phyloP scores from a whole-genome alignment of 2,329 filamentous ascomycete species.

The Colletotrichum trifolii region DNA sequence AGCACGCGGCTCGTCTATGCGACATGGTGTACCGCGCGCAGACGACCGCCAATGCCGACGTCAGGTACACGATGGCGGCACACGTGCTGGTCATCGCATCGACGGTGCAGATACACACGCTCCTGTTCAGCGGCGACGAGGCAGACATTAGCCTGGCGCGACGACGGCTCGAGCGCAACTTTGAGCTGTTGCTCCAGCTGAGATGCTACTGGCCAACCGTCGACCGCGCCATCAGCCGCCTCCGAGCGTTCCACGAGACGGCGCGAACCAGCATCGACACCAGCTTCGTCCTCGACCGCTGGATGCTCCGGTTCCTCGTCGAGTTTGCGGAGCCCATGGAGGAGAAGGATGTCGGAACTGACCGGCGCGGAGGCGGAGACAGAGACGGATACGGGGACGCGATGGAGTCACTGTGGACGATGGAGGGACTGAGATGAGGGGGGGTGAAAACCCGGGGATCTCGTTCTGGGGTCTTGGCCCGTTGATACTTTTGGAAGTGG shows the following conservation, averaged over 20 bases:
- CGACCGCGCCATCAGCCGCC: conserved; percentile 50
- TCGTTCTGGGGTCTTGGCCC: conserved; percentile 30
- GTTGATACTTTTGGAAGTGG: not conserved
- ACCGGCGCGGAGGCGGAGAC: conserved; percentile 33
- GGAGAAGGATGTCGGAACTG: conserved; percentile 39
- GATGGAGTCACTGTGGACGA: conserved; percentile 38
- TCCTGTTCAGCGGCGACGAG: conserved; percentile 53
- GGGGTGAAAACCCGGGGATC: conserved; percentile 23
- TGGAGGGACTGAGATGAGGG: conserved; percentile 27
- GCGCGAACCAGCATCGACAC: conserved; percentile 50
- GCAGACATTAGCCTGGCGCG: conserved; percentile 48
- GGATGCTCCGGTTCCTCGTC: conserved; percentile 53
- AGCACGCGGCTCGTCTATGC: conserved; percentile 51
- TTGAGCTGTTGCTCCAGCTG: conserved; percentile 53
- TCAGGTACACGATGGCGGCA: conserved; percentile 56
- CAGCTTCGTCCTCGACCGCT: conserved; percentile 53
- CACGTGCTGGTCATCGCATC: conserved; percentile 59
- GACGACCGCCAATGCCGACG: conserved; percentile 49
- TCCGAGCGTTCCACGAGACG: conserved; percentile 54
- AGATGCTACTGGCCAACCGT: conserved; percentile 54
- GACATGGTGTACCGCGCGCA: conserved; percentile 53
- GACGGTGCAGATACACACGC: conserved; percentile 57
- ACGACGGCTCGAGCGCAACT: conserved; percentile 54
- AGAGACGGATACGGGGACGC: conserved; percentile 31
- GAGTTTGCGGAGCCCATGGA: conserved; percentile 46